Base-by-base conservation (phyloP, 2,329 filamentous ascomycete genomes). In the Apiospora hydei region DNA sequence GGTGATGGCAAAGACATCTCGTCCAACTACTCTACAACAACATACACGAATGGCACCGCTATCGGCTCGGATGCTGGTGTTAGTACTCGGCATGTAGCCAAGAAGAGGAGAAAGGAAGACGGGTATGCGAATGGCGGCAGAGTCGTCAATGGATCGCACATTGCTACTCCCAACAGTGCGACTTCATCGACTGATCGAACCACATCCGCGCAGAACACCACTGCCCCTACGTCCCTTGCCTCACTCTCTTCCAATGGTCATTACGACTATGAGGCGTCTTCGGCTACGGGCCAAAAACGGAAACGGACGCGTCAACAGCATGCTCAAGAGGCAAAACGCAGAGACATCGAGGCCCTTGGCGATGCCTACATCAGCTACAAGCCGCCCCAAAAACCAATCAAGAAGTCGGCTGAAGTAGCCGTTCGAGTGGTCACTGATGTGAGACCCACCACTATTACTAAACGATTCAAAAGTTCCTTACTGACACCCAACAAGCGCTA, bases 111-210 rank as follows among this genome's bases (percentile, higher is more conserved):
- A 83, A 94, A 86, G 77, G 87, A 88, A 80, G 93, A 96, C 77
- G 85, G 91, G 24, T 88, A 92, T 70, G 93, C 95, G 80, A 92
- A 95, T 80, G 92, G 79, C 83, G 90, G 81, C 76, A 89, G 51
- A 44, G 24, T 38, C 24, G 53, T 90, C 57, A 93, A 92, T 81
- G 83, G 80, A 71, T 95, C 94, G 4, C 91, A 92, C 77, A 90
- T 93, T 72, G 90, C 93, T 78, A 92, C 92, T 41, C 91, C 93
- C 69, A 89, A 90, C 18, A 91, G 89, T 70, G 90, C 89, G 69
- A 92, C 93, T 64, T 94, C 93, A 71, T 97, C 94, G 5, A 96
- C 92, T 76, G 94, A 96, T 82, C 90, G 94, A 74, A 97, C 94
- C 18, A 93, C 93, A 44, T 96, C 94, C 21, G 89, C 90, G 61